These are phyloP conservation scores for Dillenia turbinata DNA, from an alignment of 164 flowering plant genomes.

Conservation along the genomic window DNA sequence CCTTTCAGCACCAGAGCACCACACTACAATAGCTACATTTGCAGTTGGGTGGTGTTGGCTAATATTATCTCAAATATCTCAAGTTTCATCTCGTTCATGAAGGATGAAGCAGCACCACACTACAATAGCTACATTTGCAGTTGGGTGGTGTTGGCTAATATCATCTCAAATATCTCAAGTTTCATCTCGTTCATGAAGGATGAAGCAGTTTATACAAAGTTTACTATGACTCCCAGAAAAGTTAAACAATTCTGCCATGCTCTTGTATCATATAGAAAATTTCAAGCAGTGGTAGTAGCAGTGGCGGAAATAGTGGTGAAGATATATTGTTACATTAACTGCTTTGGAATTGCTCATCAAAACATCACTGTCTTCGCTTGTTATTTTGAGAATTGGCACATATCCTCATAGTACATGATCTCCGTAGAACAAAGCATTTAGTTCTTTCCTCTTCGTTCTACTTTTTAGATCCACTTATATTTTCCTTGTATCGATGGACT, in stretches of 20 bases:
- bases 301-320: conserved; percentile 74
- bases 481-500: conserved; percentile 50
- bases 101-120: conserved; percentile 78
- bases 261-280: conserved; percentile 58
- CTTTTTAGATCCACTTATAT: background rate
- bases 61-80: conserved; percentile 5
- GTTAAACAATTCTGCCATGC: background rate
- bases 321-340: background rate
- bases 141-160: background rate
- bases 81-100: conserved; percentile 26
- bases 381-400: conserved; percentile 80
- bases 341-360: conserved; percentile 25
- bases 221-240: conserved; percentile 49
- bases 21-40: conserved; percentile 73
- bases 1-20: conserved; percentile 68
- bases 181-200: conserved; percentile 43
- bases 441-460: background rate
- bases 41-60: conserved; percentile 75
- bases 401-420: conserved; percentile 65
- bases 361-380: conserved; percentile 76
- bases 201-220: conserved; percentile 70
- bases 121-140: no score
- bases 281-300: conserved; percentile 79
- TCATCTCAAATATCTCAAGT: background rate
- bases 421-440: background rate